Evolutionary conservation across 1,139 yeast species (phyloP), one percentile per base, ranked within the genome.

Genomic region (Nakaseomyces uthaithaninus): DNA sequence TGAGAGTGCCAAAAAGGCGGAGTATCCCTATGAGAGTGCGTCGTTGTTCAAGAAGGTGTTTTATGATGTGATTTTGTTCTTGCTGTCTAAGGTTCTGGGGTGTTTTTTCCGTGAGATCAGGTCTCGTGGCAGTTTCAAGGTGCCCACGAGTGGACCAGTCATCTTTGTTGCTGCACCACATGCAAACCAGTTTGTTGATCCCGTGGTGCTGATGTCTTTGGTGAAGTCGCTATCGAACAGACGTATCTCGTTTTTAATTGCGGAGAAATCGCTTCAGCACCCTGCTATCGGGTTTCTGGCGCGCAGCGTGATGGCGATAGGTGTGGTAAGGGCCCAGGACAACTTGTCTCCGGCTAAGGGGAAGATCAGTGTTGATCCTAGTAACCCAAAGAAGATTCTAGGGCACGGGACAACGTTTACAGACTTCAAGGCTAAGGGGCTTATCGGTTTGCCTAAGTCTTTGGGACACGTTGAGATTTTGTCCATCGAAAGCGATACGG

Each of bases 81-180:
- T 68, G 20, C 65, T 75, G 39, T 50, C 57, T 4, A 45, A 51
- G 35, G 67, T 72, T 8, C 71, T 75, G 48, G 68, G 69, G 47
- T 65, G 74, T 45, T 91, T 91, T 66, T 91, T 91, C 63, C 68
- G 97, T 47, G 95, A 89, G 57, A 83, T 89, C 49, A 71, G 89
- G 45, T 81, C 95, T 3, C 71, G 98, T 46, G 96, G 96, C 3
- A 93, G 95, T 1, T 89, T 80, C 65, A 71, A 89, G 42, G 74
- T 91, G 42, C 97, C 98, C 3, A 50, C 44, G 10, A 49, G 48
- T 11, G 96, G 95, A 0, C 94, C 97, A 0, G 78, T 87, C 17
- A 87, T 91, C 43, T 85, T 91, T 57, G 97, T 91, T 34, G 97
- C 93, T 2, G 98, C 96, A 7, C 97, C 97, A 7, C 98, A 89